phyloP scores from a whole-genome alignment of 257 asterid species.

The Handroanthus guayacan region DNA sequence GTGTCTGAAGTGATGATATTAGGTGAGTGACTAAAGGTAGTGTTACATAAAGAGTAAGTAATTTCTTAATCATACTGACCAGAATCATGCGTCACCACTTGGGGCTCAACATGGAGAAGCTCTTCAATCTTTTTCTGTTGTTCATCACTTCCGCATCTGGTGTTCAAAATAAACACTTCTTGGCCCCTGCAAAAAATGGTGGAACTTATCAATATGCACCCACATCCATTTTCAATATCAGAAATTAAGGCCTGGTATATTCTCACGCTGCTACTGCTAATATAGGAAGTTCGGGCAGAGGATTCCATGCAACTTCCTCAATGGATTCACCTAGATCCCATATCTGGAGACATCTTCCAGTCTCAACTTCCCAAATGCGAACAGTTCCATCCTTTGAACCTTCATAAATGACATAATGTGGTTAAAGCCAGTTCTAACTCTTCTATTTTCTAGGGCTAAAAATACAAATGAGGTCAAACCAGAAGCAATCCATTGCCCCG shows the following conservation, averaged over 20 bases:
- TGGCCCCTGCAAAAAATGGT: constrained; percentile 62
- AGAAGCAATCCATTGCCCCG: constrained; percentile 98
- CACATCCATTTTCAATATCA: constrained; percentile 28
- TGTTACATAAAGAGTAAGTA: not conserved
- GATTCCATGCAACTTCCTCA: constrained; percentile 88
- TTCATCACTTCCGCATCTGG: constrained; percentile 74
- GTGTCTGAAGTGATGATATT: constrained; percentile 54
- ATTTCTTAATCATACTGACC: constrained; percentile 53
- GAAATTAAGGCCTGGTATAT: constrained; percentile 19
- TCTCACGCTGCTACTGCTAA: constrained; percentile 88
- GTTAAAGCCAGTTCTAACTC: constrained; percentile 24
- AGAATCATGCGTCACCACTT: constrained; percentile 53
- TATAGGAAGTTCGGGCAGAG: constrained; percentile 77
- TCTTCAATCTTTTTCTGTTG: constrained; percentile 65
- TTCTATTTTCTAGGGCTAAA: constrained; percentile 18
- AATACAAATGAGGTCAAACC: constrained; percentile 54
- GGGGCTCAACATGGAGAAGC: constrained; percentile 65
- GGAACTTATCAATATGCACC: constrained; percentile 28
- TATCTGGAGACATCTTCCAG: constrained; percentile 82
- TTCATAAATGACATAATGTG: constrained; percentile 39
- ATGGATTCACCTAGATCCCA: constrained; percentile 88
- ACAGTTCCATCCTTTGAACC: constrained; percentile 95
- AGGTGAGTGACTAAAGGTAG: constrained; percentile 18
- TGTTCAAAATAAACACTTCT: constrained; percentile 72
- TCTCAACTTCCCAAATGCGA: constrained; percentile 98